Conservation (phyloP, 176 grass and related monocot species). For the Tillandsia leiboldiana region DNA sequence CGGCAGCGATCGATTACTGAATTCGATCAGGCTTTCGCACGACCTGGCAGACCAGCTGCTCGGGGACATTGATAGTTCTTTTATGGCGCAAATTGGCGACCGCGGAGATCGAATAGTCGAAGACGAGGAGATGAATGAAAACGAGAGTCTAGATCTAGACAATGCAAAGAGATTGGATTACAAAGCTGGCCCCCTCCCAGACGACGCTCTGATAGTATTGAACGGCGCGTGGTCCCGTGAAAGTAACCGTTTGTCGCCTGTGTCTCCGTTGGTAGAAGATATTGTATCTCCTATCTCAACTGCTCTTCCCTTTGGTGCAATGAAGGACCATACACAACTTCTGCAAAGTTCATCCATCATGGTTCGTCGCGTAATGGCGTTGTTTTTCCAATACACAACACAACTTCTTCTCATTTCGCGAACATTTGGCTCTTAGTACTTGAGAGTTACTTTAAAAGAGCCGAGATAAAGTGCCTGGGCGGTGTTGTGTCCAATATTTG, state of each 20-base stretch:
- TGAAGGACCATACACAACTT: slow-evolving; percentile 9
- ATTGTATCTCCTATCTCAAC: slow-evolving; percentile 14
- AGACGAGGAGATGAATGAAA: slow-evolving; percentile 26
- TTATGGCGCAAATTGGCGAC: slow-evolving; percentile 57
- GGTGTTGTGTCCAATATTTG: too few relatives aligned
- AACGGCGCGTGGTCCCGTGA: slow-evolving; percentile 10
- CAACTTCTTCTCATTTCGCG: too few relatives aligned
- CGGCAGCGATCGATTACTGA: slow-evolving; percentile 24
- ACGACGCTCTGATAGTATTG: slow-evolving; percentile 29
- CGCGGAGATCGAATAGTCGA: slow-evolving; percentile 44
- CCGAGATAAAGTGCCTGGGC: background rate
- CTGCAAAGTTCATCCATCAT: slow-evolving; percentile 16
- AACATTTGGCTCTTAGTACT: background rate
- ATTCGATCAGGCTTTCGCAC: slow-evolving; percentile 71
- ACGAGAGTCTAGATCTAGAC: slow-evolving; percentile 3
- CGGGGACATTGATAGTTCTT: slow-evolving; percentile 41
- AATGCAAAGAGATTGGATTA: slow-evolving; percentile 15
- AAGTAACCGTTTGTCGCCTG: background rate
- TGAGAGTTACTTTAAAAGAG: background rate
- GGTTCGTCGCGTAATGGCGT: background rate
- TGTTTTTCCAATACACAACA: too few relatives aligned
- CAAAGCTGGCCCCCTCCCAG: slow-evolving; percentile 18
- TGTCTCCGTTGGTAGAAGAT: slow-evolving; percentile 16
- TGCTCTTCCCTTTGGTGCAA: slow-evolving; percentile 10
- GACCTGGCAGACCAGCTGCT: slow-evolving; percentile 48